Conservation (phyloP, 1,284 basidiomycete genomes). For the Trichosporon sp. region DNA sequence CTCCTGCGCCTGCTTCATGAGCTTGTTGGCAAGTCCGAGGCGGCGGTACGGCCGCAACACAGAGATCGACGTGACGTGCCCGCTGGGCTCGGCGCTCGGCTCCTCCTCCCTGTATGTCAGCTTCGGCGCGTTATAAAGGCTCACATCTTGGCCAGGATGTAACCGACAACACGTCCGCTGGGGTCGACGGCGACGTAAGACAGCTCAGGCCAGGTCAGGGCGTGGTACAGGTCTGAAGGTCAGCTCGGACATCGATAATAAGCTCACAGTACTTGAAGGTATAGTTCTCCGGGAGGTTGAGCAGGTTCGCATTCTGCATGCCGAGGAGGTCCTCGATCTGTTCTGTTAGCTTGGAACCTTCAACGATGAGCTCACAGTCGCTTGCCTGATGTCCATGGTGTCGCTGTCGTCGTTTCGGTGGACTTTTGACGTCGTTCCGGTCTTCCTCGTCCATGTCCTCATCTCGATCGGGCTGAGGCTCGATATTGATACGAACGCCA, state of each 20-base stretch:
- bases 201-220: constrained; percentile 87
- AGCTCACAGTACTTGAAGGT: constrained; percentile 79
- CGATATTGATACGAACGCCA: not conserved
- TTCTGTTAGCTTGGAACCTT: constrained; percentile 1
- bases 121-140: constrained; percentile 30
- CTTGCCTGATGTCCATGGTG: constrained; percentile 60
- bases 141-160: constrained; percentile 91
- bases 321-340: constrained; percentile 69
- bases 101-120: constrained; percentile 69
- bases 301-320: constrained; percentile 89
- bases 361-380: constrained; percentile 50
- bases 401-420: not conserved
- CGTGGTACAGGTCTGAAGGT: constrained; percentile 77
- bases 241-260: not conserved
- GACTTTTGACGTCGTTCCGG: constrained; percentile 13
- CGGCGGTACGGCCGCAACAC: constrained; percentile 81
- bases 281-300: constrained; percentile 86
- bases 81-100: constrained; percentile 64
- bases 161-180: constrained; percentile 86
- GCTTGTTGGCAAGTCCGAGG: constrained; percentile 79
- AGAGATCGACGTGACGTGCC: constrained; percentile 89
- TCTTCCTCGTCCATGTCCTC: constrained; percentile 6
- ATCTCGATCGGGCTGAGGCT: not conserved
- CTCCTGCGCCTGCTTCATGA: constrained; percentile 82
- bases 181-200: constrained; percentile 92